These are phyloP conservation scores for Pascua sp. DNA, from an alignment of 1,284 basidiomycete genomes.

Conservation along the genomic window DNA sequence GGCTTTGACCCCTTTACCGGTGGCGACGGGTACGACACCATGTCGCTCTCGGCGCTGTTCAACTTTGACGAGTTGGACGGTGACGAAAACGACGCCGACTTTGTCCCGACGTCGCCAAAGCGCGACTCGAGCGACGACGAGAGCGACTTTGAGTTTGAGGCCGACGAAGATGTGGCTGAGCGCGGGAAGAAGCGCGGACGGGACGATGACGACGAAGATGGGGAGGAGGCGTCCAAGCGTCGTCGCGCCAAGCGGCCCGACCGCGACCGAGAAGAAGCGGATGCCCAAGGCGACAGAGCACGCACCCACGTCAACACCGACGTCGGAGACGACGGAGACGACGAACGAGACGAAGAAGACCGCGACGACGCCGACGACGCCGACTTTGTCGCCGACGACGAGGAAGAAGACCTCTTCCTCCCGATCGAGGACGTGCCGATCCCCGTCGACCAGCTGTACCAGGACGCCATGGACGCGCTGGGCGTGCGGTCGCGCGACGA, in stretches of 20 bases:
- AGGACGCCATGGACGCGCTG: slow-evolving; percentile 14
- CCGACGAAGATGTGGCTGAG: slow-evolving; percentile 1
- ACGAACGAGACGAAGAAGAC: neutral
- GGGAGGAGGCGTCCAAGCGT: neutral
- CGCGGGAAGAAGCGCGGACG: slow-evolving; percentile 2
- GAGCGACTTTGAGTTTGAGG: neutral
- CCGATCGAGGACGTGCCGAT: slow-evolving; percentile 39
- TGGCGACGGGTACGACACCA: slow-evolving; percentile 14
- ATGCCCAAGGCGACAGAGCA: neutral
- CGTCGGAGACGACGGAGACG: neutral
- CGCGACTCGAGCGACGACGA: slow-evolving; percentile 13
- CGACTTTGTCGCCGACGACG: slow-evolving; percentile 53
- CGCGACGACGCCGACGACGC: neutral
- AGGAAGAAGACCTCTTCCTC: slow-evolving; percentile 37
- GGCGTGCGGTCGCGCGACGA: slow-evolving; percentile 14
- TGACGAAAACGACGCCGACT: slow-evolving; percentile 18
- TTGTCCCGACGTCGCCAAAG: slow-evolving; percentile 18
- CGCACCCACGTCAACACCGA: neutral
- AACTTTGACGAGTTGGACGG: slow-evolving; percentile 11
- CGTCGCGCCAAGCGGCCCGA: no score
- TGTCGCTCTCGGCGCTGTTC: slow-evolving; percentile 17
- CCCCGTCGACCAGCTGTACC: slow-evolving; percentile 19
- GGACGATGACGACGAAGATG: slow-evolving; percentile 3
- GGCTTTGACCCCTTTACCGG: slow-evolving; percentile 2
- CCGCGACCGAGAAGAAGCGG: no score